Evolutionary conservation across 305 asterid genomes (phyloP).

Genomic region (Rubia peregrina): DNA sequence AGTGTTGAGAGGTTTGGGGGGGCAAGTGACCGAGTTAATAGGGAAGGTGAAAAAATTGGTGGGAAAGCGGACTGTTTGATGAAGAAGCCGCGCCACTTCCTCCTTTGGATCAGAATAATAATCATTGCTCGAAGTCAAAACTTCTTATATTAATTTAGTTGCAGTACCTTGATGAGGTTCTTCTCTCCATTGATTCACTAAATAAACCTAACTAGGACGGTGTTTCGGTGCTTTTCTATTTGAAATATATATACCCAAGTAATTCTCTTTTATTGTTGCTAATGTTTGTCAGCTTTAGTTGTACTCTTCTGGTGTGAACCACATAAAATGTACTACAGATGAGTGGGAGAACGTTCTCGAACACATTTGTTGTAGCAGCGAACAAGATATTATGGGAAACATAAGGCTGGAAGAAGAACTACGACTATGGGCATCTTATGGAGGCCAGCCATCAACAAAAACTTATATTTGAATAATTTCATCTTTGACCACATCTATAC

Average conservation of each 20-base stretch:
- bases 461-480: slow-evolving; percentile 42
- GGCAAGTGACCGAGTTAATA: no score
- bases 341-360: slow-evolving; percentile 95
- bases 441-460: slow-evolving; percentile 97
- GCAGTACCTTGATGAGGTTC: slow-evolving; percentile 91
- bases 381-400: slow-evolving; percentile 71
- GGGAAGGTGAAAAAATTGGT: no score
- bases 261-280: slow-evolving; percentile 10
- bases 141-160: slow-evolving; percentile 19
- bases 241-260: slow-evolving; percentile 97
- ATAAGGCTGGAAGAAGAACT: slow-evolving; percentile 65
- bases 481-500: slow-evolving; percentile 10
- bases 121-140: background rate
- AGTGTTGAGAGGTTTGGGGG: no score
- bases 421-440: slow-evolving; percentile 94
- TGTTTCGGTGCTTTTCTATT: slow-evolving; percentile 84
- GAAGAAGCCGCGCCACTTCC: no score
- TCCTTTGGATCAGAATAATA: background rate
- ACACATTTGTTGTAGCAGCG: slow-evolving; percentile 56
- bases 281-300: slow-evolving; percentile 4
- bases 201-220: slow-evolving; percentile 91
- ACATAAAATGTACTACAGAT: slow-evolving; percentile 38
- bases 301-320: slow-evolving; percentile 14
- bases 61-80: no score
- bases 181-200: slow-evolving; percentile 62